Conservation (phyloP, 495 filamentous ascomycete genomes). For the Penicillium samsonianum region DNA sequence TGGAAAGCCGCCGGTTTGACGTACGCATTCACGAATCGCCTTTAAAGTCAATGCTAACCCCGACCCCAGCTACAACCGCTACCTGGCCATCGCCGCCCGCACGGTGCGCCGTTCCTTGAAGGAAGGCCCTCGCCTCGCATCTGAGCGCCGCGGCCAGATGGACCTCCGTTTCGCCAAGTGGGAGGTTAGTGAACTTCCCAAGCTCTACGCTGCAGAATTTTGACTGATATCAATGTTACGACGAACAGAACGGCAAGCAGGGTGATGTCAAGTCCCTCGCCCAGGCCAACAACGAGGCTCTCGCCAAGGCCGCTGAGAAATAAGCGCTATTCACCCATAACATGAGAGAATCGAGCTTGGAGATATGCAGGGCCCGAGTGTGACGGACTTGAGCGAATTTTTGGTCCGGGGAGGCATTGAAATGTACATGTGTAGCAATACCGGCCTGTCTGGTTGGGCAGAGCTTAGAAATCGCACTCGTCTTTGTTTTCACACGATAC, state of each 20-base stretch:
- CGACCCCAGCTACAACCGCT: constrained; percentile 52
- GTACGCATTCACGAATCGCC: constrained; percentile 54
- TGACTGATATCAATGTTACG: constrained; percentile 27
- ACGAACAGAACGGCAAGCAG: constrained; percentile 87
- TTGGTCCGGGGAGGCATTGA: constrained; percentile 27
- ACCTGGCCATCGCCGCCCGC: constrained; percentile 57
- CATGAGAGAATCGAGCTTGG: constrained; percentile 21
- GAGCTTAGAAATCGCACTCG: constrained; percentile 34
- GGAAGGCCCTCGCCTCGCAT: constrained; percentile 80
- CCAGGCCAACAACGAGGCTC: constrained; percentile 66
- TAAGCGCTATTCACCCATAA: constrained; percentile 26
- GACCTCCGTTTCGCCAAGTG: constrained; percentile 95
- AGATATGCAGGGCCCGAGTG: constrained; percentile 22
- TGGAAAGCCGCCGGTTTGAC: constrained; percentile 98
- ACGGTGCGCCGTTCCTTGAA: constrained; percentile 83
- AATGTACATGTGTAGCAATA: constrained; percentile 53
- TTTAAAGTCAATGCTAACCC: constrained; percentile 32
- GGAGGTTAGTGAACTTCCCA: constrained; percentile 61
- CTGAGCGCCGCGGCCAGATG: constrained; percentile 87
- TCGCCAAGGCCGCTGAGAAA: constrained; percentile 49
- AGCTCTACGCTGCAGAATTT: constrained; percentile 1
- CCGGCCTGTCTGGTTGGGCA: constrained; percentile 25
- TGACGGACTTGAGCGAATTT: constrained; percentile 21
- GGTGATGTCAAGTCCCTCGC: constrained; percentile 77
- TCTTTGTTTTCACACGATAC: constrained; percentile 18